Evolutionary conservation across 1,284 basidiomycete genomes (phyloP), one percentile per base, ranked within the genome.

Genomic region (Somion occarium): DNA sequence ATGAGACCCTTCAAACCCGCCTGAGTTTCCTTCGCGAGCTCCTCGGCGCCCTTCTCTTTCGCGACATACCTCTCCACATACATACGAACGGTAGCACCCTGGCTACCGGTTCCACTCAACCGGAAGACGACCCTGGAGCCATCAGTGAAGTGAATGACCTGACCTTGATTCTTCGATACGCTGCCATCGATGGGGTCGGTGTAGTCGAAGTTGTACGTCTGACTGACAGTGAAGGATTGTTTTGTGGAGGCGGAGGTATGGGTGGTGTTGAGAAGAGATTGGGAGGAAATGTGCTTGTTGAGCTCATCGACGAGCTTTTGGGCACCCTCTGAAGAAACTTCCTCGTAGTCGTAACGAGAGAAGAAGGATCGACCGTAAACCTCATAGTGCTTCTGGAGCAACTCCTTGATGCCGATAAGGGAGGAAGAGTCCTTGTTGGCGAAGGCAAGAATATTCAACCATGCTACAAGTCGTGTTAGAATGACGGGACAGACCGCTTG

Each of bases 321-420:
- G 45, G 97, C 96, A 27, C 90, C 92, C 30, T 89, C 90, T 0
- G 93, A 93, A 13, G 91, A 82, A 46, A 98, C 93, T 69, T 99
- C 97, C 69, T 99, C 96, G 74, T 99, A 99, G 74, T 99, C 96
- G 73, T 99, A 99, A 59, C 93, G 87, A 56, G 91, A 94, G 82
- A 98, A 99, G 83, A 98, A 99, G 55, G 89, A 94, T 58, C 96
- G 93, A 41, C 96, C 96, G 72, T 99, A 99, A 63, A 82, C 86
- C 56, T 80, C 76, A 74, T 98, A 99, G 77, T 96, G 93, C 57
- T 80, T 82, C 59, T 85, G 76, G 38, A 97, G 81, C 57, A 97
- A 73, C 64, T 96, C 93, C 57, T 93, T 93, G 73, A 98, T 96
- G 18, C 91, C 91, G 49, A 89, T 73, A 46, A 80, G 74, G 67